Percentiles rank a stretch among this genome's conserved stretches.
phyloP scores from a whole-genome alignment of 2,329 filamentous ascomycete genomes.

The Stachybotrys chartarum region DNA sequence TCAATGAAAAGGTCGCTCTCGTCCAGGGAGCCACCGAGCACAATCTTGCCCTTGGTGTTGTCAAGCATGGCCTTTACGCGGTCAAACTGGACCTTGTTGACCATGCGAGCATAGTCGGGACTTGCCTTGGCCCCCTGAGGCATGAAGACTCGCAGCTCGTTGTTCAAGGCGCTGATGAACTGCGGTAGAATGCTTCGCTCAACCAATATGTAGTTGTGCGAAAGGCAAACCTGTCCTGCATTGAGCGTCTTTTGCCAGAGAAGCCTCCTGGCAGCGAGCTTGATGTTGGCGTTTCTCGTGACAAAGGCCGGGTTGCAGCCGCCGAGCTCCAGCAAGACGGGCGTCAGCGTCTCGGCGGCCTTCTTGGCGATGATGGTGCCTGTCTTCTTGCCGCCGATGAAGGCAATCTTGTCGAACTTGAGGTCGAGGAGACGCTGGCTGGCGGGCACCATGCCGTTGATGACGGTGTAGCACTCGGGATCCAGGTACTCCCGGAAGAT shows the following conservation, averaged over 20 bases:
- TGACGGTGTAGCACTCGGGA: conserved; percentile 62
- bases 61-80: conserved; percentile 92
- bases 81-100: conserved; percentile 72
- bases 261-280: conserved; percentile 74
- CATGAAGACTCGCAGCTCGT: conserved; percentile 68
- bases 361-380: conserved; percentile 86
- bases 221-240: conserved; percentile 86
- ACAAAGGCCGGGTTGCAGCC: conserved; percentile 89
- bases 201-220: conserved; percentile 85
- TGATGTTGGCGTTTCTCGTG: conserved; percentile 73
- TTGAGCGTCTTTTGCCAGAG: conserved; percentile 86
- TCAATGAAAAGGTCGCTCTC: conserved; percentile 77
- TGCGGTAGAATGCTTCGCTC: conserved; percentile 64
- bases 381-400: conserved; percentile 74
- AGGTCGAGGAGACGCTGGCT: conserved; percentile 75
- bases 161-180: conserved; percentile 70
- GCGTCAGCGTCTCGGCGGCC: conserved; percentile 82
- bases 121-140: conserved; percentile 75
- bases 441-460: conserved; percentile 78
- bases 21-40: conserved; percentile 80
- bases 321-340: conserved; percentile 82
- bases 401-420: conserved; percentile 98
- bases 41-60: conserved; percentile 70
- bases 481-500: conserved; percentile 73
- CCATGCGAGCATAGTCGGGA: conserved; percentile 70